These are phyloP conservation scores for Cytidiella melzeri DNA, from an alignment of 768 basidiomycete species.

Conservation along the genomic window DNA sequence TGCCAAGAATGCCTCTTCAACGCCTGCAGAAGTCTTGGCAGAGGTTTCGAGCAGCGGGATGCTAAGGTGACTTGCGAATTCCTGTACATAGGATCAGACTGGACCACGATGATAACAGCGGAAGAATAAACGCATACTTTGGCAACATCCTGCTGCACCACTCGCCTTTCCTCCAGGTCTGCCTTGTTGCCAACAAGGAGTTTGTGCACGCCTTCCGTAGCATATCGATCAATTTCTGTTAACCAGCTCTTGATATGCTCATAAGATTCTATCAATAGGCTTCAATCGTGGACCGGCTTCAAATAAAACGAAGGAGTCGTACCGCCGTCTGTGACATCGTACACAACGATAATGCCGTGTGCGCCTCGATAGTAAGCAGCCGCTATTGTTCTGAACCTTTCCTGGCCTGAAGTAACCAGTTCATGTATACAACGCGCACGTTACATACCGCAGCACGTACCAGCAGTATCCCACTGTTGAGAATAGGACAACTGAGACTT, in stretches of 20 bases:
- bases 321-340: conserved; percentile 96
- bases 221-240: conserved; percentile 91
- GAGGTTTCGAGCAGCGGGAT: conserved; percentile 97
- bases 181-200: conserved; percentile 98
- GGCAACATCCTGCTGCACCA: conserved; percentile 82
- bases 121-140: conserved; percentile 45
- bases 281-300: neutral
- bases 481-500: neutral
- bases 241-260: conserved; percentile 95
- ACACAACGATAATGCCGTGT: conserved; percentile 98
- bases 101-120: neutral
- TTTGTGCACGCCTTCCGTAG: conserved; percentile 98
- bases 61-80: conserved; percentile 88
- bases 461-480: conserved; percentile 94
- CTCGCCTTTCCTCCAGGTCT: conserved; percentile 95
- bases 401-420: conserved; percentile 61
- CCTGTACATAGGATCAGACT: conserved; percentile 41
- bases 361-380: conserved; percentile 99
- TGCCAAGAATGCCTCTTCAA: conserved; percentile 98
- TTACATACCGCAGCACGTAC: conserved; percentile 31
- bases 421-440: neutral
- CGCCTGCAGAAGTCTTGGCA: conserved; percentile 96
- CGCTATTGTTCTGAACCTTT: conserved; percentile 98
- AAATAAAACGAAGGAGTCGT: conserved; percentile 11
- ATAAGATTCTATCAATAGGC: conserved; percentile 65